Evolutionary conservation across 2,329 filamentous ascomycete species (phyloP), one percentile per base, ranked within the genome.

Genomic region (Myriosclerotinia scirpicola): DNA sequence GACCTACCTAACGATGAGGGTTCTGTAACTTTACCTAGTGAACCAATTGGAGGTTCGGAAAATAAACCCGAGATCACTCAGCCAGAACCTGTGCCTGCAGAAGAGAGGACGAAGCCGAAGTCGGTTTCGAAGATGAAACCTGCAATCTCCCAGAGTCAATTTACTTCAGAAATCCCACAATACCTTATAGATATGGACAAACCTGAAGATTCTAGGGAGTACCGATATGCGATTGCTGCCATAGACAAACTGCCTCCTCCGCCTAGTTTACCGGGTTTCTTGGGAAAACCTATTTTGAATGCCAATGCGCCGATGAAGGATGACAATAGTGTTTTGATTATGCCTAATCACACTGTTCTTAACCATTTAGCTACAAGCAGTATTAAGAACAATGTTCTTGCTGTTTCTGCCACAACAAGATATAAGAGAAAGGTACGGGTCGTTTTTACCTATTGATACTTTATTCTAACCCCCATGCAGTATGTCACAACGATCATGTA

Each of bases 401-500:
- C 95, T 44, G 96, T 96, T 7, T 97, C 93, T 75, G 94, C 92
- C 17, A 99, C 95, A 6, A 99, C 95, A n/a, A 86, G 95, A 78
- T 99, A 98, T 78, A 96, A 93, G 81, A 90, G 91, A 79, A 99
- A 99, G 87, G 92, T 92, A 75, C 66, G 82, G 74, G 36, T 30
- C 5, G 14, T n/a, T 54, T 66, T 54, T 34, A 22, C 15, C 14
- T 26, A 54, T 53, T 53, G 12, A 56, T 36, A 26, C 62, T 46
- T 30, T 46, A 61, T 26, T 20, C 64, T 46, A 69, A 66, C 53
- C n/a, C 20, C 42, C 34, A 34, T 61, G 34, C 73, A 97, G 94
- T 98, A 98, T 79, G 90, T 98, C 46, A 98, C 94, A 5, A 97
- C 93, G 2, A 96, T 98, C 76, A 90, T 98, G 82, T 98, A 98